Conservation (phyloP, 2,329 filamentous ascomycete genomes). For the Dothideomycetes sp. region DNA sequence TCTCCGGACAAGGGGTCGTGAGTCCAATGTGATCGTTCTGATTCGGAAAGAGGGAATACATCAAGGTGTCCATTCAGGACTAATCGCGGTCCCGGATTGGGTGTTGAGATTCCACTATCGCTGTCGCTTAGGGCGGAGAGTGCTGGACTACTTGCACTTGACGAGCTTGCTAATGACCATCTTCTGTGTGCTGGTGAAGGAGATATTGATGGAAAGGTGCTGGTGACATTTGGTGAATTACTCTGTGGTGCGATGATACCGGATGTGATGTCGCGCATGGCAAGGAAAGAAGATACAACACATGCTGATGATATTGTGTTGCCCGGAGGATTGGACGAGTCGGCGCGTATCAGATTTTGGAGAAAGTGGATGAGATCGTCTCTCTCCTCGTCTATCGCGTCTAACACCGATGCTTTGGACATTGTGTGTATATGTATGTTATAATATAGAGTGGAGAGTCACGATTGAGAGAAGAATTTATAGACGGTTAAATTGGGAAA, state of each 20-base stretch:
- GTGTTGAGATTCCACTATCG: background rate
- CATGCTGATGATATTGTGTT: conserved; percentile 29
- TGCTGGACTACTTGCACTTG: conserved; percentile 9
- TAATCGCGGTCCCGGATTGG: conserved; percentile 24
- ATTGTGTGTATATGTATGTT: background rate
- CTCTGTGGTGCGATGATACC: conserved; percentile 25
- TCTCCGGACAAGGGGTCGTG: conserved; percentile 31
- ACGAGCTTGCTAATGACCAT: background rate
- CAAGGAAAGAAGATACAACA: conserved; percentile 26
- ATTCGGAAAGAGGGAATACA: conserved; percentile 31
- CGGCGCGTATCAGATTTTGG: conserved; percentile 27
- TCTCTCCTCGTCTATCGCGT: conserved; percentile 21
- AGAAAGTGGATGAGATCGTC: conserved; percentile 25
- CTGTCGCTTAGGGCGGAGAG: background rate
- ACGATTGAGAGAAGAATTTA: background rate
- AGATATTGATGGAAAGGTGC: conserved; percentile 21
- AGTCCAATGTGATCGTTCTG: conserved; percentile 25
- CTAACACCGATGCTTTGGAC: conserved; percentile 20
- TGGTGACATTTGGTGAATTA: conserved; percentile 29
- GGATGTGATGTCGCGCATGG: conserved; percentile 18
- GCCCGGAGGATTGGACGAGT: conserved; percentile 33
- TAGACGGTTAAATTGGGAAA: no score
- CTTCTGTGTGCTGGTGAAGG: conserved; percentile 5
- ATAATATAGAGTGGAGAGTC: background rate
- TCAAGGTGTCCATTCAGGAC: conserved; percentile 38